Evolutionary conservation across 495 filamentous ascomycete genomes (phyloP).

Genomic region (Penicillium desertorum): DNA sequence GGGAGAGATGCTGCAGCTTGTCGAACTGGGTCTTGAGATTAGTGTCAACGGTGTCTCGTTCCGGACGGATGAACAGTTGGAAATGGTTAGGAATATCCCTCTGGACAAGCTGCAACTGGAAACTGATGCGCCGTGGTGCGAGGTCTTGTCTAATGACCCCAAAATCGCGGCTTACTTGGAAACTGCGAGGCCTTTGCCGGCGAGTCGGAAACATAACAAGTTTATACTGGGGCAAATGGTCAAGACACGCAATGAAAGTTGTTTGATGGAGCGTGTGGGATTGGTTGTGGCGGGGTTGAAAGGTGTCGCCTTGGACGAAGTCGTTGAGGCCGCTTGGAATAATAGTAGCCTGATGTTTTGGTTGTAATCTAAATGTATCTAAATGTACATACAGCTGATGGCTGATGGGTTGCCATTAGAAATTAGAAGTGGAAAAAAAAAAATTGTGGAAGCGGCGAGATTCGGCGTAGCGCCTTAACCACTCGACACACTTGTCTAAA

Average conservation of each 20-base stretch:
- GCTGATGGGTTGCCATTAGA: too few species aligned
- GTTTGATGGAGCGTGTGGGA: slow-evolving; percentile 32
- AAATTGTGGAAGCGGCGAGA: too few species aligned
- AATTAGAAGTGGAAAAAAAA: too few species aligned
- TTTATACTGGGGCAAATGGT: slow-evolving; percentile 34
- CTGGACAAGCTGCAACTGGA: slow-evolving; percentile 33
- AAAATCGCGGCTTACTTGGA: slow-evolving; percentile 23
- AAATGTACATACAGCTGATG: too few species aligned
- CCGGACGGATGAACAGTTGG: slow-evolving; percentile 26
- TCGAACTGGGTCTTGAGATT: slow-evolving; percentile 30
- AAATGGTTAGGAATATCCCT: slow-evolving; percentile 32
- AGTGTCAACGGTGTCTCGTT: slow-evolving; percentile 36
- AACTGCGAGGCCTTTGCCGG: slow-evolving; percentile 20
- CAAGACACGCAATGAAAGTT: slow-evolving; percentile 35
- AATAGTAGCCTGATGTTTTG: slow-evolving; percentile 38
- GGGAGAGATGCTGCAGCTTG: slow-evolving; percentile 29
- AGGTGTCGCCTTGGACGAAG: slow-evolving; percentile 26
- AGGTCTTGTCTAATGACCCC: slow-evolving; percentile 24
- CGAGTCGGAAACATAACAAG: slow-evolving; percentile 29
- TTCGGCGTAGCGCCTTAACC: too few species aligned
- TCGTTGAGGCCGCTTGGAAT: slow-evolving; percentile 29
- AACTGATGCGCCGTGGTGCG: slow-evolving; percentile 39
- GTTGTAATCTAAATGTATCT: too few species aligned
- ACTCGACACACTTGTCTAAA: too few species aligned
- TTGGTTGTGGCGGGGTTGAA: slow-evolving; percentile 34